Evolutionary conservation across 148 eudicot genomes (phyloP).

Genomic region (Nyssa sinensis): DNA sequence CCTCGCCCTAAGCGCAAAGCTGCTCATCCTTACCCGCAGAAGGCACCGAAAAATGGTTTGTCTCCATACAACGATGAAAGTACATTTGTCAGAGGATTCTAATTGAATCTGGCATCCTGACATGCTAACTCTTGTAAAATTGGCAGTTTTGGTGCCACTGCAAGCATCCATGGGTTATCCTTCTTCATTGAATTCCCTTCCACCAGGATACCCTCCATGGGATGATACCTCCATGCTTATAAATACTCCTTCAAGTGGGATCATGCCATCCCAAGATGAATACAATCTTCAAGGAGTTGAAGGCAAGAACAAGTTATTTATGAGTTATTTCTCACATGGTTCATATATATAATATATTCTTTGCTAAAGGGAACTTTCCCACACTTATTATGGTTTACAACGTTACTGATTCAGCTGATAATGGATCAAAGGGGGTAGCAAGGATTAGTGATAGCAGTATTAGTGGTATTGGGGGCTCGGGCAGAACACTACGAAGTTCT

Average conservation of each 20-base stretch:
- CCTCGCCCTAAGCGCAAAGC: conserved; percentile 97
- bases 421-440: conserved; percentile 50
- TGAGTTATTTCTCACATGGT: background rate
- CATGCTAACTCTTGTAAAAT: conserved; percentile 9
- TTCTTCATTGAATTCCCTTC: conserved; percentile 54
- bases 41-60: conserved; percentile 81
- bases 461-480: conserved; percentile 48
- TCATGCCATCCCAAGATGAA: conserved; percentile 57
- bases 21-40: conserved; percentile 93
- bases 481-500: conserved; percentile 36
- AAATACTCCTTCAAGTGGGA: conserved; percentile 44
- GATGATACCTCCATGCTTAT: conserved; percentile 62
- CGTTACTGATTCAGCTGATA: conserved; percentile 50
- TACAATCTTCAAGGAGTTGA: conserved; percentile 49
- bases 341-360: background rate
- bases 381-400: conserved; percentile 23
- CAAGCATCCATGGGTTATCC: conserved; percentile 61
- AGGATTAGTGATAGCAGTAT: conserved; percentile 30
- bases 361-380: conserved; percentile 17
- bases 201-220: conserved; percentile 70
- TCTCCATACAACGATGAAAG: conserved; percentile 1
- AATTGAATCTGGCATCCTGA: conserved; percentile 23
- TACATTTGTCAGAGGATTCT: conserved; percentile 4
- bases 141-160: conserved; percentile 47
- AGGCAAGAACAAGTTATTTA: conserved; percentile 44